A percentile compares a stretch with the other conserved stretches of the same genome.
Conservation (phyloP, 2,329 filamentous ascomycete genomes). For the Talaromyces sp. region DNA sequence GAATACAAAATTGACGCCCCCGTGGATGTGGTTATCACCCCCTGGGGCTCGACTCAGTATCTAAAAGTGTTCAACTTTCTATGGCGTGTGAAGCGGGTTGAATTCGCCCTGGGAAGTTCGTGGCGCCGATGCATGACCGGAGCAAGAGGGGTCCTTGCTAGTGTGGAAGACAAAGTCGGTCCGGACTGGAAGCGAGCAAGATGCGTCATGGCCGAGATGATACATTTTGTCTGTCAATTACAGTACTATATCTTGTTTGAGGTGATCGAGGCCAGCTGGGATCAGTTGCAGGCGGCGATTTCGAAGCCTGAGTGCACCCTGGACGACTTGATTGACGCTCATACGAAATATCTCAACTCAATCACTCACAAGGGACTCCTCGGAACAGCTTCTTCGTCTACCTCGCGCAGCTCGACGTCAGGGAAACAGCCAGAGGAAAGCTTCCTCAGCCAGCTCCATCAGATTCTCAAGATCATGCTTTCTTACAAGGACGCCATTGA, state of each 20-base stretch:
- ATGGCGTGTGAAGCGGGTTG: slow-evolving; percentile 96
- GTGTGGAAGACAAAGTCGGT: slow-evolving; percentile 64
- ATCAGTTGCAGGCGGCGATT: slow-evolving; percentile 76
- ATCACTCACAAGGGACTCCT: slow-evolving; percentile 96
- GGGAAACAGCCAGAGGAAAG: slow-evolving; percentile 59
- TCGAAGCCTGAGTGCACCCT: slow-evolving; percentile 81
- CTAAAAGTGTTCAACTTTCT: slow-evolving; percentile 99
- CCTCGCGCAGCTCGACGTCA: slow-evolving; percentile 36
- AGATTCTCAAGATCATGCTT: slow-evolving; percentile 90
- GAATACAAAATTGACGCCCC: slow-evolving; percentile 98
- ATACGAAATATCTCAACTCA: slow-evolving; percentile 81
- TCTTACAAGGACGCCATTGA: slow-evolving; percentile 90
- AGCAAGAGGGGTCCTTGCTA: slow-evolving; percentile 80
- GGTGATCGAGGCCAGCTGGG: slow-evolving; percentile 95
- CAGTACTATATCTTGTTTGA: slow-evolving; percentile 99
- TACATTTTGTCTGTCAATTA: slow-evolving; percentile 93
- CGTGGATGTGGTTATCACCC: slow-evolving; percentile 93
- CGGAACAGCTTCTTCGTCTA: slow-evolving; percentile 52
- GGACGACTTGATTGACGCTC: slow-evolving; percentile 89
- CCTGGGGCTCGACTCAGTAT: slow-evolving; percentile 92
- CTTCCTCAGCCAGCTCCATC: slow-evolving; percentile 86
- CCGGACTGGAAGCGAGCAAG: slow-evolving; percentile 86
- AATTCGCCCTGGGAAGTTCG: slow-evolving; percentile 83
- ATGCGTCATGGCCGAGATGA: slow-evolving; percentile 91
- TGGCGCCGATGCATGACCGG: slow-evolving; percentile 97